Evolutionary conservation across 1,284 basidiomycete genomes (phyloP).

Genomic region (Ustilago esculenta): DNA sequence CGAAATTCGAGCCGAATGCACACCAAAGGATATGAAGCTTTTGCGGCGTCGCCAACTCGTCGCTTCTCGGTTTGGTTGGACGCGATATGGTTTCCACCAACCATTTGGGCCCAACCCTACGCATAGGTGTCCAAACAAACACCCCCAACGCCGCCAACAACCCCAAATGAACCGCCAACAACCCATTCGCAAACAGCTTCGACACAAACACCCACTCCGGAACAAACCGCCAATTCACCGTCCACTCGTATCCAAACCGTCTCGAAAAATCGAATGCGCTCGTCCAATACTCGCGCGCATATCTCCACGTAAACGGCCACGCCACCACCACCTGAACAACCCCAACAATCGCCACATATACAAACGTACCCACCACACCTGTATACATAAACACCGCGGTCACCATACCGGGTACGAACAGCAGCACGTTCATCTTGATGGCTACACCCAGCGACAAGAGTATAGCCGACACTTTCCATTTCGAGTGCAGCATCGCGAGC

Average conservation of each 20-base stretch:
- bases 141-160: constrained; percentile 77
- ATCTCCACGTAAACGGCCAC: constrained; percentile 76
- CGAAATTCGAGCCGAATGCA: constrained; percentile 84
- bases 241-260: constrained; percentile 93
- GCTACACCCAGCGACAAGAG: constrained; percentile 84
- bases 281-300: constrained; percentile 76
- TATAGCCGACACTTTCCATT: constrained; percentile 75
- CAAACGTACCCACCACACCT: constrained; percentile 70
- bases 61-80: too few relatives aligned
- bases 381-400: constrained; percentile 73
- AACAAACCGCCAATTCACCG: constrained; percentile 95
- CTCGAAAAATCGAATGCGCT: constrained; percentile 88
- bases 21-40: constrained; percentile 15
- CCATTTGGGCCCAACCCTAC: constrained; percentile 74
- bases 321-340: constrained; percentile 75
- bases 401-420: constrained; percentile 84
- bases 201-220: constrained; percentile 79
- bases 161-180: constrained; percentile 77
- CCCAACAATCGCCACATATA: constrained; percentile 14
- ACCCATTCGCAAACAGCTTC: constrained; percentile 72
- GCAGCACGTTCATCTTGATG: constrained; percentile 93
- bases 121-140: constrained; percentile 75
- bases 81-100: constrained; percentile 43
- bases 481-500: constrained; percentile 71
- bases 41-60: neutral